Evolutionary conservation across 2,329 filamentous ascomycete genomes (phyloP), one percentile per base, ranked within the genome.

Genomic region (Alternaria brassicae): DNA sequence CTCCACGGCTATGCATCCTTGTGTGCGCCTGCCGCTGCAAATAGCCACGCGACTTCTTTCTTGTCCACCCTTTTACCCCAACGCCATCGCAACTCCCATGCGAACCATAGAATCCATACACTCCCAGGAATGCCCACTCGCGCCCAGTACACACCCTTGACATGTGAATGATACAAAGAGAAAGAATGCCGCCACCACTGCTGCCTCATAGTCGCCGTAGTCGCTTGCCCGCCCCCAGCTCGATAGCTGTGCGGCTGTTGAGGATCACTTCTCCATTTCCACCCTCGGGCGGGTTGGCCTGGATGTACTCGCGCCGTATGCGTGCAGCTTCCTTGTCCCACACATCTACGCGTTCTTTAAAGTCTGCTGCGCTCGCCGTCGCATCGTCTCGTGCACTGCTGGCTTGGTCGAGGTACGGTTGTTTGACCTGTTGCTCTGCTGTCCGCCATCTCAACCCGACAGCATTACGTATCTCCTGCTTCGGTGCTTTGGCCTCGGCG

Each of bases 371-470:
- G 6, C 84, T 84, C 36, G 83, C 81, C 27, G 81, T 81, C 66
- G 93, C 91, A 2, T 79, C 82, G 57, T 84, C 82, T 74, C 93
- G 93, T 66, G 92, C 89, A 52, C 84, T 84, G 54, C 88, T 84
- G 4, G 91, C 91, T 74, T 89, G 85, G 27, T 92, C 89, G 48
- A 93, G 85, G 71, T 91, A 98, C 1, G 93, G 93, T 72, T 85
- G 84, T 72, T 90, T 91, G 67, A 88, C 85, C 42, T 91, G 90
- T 6, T 87, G 83, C 2, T 84, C 79, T 0, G 91, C 88, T 49
- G 91, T 90, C 68, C 90, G 91, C 95, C 95, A 99, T 89, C 95
- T 93, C 73, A 90, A 89, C 27, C 93, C 93, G 9, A 95, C 87
- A 75, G 93, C 92, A 50, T 89, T 86, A 32, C 95, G 91, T 56